Percentiles rank a stretch among this genome's conserved stretches.
Evolutionary conservation across 441 rosid species (phyloP).

Genomic region (Adansonia madagascariensis): DNA sequence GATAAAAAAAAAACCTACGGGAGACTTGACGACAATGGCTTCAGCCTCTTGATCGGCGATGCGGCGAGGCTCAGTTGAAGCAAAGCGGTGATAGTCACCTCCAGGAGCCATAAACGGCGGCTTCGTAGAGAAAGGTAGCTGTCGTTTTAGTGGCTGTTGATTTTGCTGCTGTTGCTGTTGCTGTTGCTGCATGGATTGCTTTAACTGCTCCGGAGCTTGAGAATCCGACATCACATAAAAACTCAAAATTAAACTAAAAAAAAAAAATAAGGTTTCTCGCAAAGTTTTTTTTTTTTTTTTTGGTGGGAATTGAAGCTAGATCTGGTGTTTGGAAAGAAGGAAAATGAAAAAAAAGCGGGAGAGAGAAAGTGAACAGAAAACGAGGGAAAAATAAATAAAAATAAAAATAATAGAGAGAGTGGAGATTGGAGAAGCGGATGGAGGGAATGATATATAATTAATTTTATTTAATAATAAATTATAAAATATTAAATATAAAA

Average conservation of each 20-base stretch:
- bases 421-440: background rate
- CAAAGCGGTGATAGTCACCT: constrained; percentile 74
- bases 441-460: constrained; percentile 14
- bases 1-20: constrained; percentile 48
- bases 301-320: constrained; percentile 34
- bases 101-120: constrained; percentile 67
- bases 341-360: constrained; percentile 54
- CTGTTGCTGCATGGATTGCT: constrained; percentile 34
- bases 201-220: constrained; percentile 33
- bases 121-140: constrained; percentile 62
- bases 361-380: constrained; percentile 55
- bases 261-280: background rate
- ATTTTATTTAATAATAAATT: background rate
- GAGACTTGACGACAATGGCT: constrained; percentile 57
- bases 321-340: constrained; percentile 49
- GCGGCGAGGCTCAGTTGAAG: constrained; percentile 43
- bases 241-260: constrained; percentile 1
- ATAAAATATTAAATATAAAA: background rate
- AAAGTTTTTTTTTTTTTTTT: background rate
- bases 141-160: constrained; percentile 41
- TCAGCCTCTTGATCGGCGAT: constrained; percentile 55
- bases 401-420: too few relatives aligned
- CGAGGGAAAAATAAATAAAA: constrained; percentile 47
- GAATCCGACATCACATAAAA: constrained; percentile 53
- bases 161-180: constrained; percentile 17